phyloP scores from a whole-genome alignment of 257 asterid genomes.

The Nicotiana tabacum region DNA sequence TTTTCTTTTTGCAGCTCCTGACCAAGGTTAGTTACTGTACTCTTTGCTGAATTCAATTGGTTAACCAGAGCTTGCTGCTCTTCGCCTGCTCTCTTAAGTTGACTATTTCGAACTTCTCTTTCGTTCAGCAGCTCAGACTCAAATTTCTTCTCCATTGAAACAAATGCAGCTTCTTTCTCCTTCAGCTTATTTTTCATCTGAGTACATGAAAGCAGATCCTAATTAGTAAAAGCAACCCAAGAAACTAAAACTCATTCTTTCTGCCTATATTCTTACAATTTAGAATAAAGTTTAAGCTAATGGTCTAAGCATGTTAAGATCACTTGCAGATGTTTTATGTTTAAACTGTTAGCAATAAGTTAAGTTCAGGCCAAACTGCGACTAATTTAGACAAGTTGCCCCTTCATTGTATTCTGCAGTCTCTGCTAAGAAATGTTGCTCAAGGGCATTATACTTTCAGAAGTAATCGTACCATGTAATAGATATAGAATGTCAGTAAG shows the following conservation, averaged over 20 bases:
- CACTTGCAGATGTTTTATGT: neutral
- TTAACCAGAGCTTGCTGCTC: conserved; percentile 43
- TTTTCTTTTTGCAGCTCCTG: conserved; percentile 48
- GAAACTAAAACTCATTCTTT: neutral
- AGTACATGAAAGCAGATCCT: conserved; percentile 15
- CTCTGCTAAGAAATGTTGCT: neutral
- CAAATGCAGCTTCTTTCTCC: conserved; percentile 47
- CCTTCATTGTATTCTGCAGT: neutral
- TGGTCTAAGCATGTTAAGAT: neutral
- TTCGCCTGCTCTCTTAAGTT: conserved; percentile 34
- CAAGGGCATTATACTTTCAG: neutral
- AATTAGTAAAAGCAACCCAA: conserved; percentile 10
- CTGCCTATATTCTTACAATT: neutral
- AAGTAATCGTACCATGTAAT: neutral
- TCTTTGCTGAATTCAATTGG: conserved; percentile 40
- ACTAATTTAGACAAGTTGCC: neutral
- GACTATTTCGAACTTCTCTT: conserved; percentile 40
- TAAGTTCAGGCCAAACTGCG: neutral
- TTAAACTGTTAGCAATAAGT: neutral
- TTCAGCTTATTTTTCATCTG: conserved; percentile 59
- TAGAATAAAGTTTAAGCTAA: neutral
- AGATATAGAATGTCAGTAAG: neutral
- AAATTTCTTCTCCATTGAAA: conserved; percentile 39
- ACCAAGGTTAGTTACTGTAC: conserved; percentile 28
- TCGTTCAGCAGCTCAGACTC: conserved; percentile 49